Evolutionary conservation across 306 rosid genomes (phyloP).

Genomic region (Citrullus mucosospermus): DNA sequence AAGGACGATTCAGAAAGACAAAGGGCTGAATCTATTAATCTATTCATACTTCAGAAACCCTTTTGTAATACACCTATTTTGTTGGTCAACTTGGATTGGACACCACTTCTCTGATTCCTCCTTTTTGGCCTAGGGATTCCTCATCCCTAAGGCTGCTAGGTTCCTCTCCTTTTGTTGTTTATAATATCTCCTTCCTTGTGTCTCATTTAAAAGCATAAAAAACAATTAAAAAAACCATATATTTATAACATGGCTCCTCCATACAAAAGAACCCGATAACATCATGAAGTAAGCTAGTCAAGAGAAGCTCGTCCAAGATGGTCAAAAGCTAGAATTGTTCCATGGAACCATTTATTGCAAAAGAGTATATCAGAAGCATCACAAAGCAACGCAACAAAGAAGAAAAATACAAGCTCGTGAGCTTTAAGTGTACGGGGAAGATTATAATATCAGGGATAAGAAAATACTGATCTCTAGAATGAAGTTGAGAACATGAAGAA

Average conservation of each 20-base stretch:
- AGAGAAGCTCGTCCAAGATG: background rate
- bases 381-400: background rate
- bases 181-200: background rate
- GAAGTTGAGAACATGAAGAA: background rate
- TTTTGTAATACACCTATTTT: background rate
- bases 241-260: background rate
- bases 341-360: background rate
- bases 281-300: background rate
- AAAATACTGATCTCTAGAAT: background rate
- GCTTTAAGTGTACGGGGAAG: background rate
- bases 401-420: background rate
- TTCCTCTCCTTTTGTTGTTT: background rate
- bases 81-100: background rate
- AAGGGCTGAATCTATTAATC: background rate
- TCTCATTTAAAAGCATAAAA: background rate
- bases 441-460: background rate
- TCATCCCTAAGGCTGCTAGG: background rate
- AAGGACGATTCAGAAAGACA: no score
- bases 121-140: background rate
- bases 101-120: background rate
- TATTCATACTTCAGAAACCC: background rate
- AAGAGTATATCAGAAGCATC: background rate
- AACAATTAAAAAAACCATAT: background rate
- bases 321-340: background rate
- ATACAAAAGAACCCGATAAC: background rate